phyloP scores from a whole-genome alignment of 2,329 filamentous ascomycete species.

The Nemania sp. region DNA sequence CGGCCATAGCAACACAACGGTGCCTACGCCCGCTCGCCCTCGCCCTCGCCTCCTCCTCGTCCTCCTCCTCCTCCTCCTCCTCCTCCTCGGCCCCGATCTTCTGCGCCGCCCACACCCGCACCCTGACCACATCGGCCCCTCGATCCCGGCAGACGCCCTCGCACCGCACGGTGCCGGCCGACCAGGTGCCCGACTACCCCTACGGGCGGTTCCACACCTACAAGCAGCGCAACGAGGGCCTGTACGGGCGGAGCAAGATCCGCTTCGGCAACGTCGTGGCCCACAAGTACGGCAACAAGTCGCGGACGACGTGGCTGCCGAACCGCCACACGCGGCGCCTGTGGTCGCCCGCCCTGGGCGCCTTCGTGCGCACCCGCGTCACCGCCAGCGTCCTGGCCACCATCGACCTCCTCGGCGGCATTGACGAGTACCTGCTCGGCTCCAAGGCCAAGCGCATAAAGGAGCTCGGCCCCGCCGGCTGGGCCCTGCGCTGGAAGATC shows the following conservation, averaged over 20 bases:
- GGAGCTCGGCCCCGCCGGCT: constrained; percentile 87
- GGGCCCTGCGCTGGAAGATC: constrained; percentile 86
- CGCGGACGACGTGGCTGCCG: constrained; percentile 73
- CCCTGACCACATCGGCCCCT: constrained; percentile 34
- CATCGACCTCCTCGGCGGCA: constrained; percentile 82
- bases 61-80: neutral
- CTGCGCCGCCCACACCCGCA: constrained; percentile 32
- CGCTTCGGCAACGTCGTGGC: constrained; percentile 81
- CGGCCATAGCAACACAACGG: constrained; percentile 14
- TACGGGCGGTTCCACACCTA: constrained; percentile 71
- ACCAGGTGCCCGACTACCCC: constrained; percentile 66
- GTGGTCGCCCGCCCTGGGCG: constrained; percentile 65
- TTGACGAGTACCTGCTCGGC: constrained; percentile 90
- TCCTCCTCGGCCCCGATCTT: constrained; percentile 12
- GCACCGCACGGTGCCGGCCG: constrained; percentile 46
- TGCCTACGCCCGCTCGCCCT: constrained; percentile 4
- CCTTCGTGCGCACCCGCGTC: constrained; percentile 68
- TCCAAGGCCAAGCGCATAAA: constrained; percentile 76
- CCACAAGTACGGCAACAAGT: constrained; percentile 69
- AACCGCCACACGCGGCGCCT: constrained; percentile 74
- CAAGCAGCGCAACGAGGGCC: constrained; percentile 79
- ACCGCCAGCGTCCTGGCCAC: constrained; percentile 71
- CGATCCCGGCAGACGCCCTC: constrained; percentile 37
- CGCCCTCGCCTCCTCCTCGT: neutral
- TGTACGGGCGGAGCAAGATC: constrained; percentile 72